Evolutionary conservation across 1,284 basidiomycete species (phyloP).

Genomic region (Phaffia rhodozyma): DNA sequence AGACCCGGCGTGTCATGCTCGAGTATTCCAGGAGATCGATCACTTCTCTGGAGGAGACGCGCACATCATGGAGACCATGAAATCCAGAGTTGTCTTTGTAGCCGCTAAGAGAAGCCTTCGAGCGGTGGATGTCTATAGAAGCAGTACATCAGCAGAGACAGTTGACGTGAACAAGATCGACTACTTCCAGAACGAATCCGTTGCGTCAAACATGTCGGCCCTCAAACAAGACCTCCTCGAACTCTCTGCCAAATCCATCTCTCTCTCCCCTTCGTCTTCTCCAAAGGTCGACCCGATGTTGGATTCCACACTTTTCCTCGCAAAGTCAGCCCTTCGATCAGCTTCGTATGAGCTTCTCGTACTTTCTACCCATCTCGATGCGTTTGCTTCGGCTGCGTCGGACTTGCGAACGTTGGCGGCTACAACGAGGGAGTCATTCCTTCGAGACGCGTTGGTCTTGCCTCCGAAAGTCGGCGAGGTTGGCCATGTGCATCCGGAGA

Average conservation of each 20-base stretch:
- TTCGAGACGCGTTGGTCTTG: too few species aligned
- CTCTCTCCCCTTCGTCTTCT: neutral
- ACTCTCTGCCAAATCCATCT: neutral
- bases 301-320: conserved; percentile 3
- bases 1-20: neutral
- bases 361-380: neutral
- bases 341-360: conserved; percentile 8
- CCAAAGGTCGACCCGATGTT: too few species aligned
- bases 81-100: neutral
- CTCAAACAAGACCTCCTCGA: conserved; percentile 1
- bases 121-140: conserved; percentile 1
- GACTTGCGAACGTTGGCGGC: neutral
- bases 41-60: neutral
- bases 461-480: too few species aligned
- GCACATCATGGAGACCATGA: neutral
- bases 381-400: neutral
- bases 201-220: neutral
- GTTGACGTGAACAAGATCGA: neutral
- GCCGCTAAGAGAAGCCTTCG: neutral
- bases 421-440: too few species aligned
- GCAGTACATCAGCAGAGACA: neutral
- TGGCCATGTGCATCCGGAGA: neutral
- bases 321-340: conserved; percentile 6
- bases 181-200: neutral
- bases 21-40: conserved; percentile 4